Conservation (phyloP, 345 rosid species). For the Eucalyptus caleyi region DNA sequence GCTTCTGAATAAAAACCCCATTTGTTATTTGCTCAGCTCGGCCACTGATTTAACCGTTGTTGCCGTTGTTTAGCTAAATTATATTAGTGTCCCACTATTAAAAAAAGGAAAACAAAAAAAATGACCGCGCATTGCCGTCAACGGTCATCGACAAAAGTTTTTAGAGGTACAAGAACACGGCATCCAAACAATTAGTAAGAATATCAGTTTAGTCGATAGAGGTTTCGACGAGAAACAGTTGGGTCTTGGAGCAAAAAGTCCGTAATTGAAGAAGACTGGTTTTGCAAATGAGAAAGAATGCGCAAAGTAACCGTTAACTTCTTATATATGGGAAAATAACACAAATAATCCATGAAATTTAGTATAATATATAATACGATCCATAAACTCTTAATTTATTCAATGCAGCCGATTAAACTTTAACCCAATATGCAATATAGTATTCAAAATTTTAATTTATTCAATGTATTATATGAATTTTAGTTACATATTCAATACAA, state of each 20-base stretch:
- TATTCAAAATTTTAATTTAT: rapidly evolving
- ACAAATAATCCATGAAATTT: too few species aligned
- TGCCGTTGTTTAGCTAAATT: background rate
- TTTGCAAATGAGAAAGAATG: background rate
- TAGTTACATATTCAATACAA: rapidly evolving
- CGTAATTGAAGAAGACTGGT: background rate
- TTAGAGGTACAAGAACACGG: too few species aligned
- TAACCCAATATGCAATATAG: rapidly evolving
- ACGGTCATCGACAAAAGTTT: background rate
- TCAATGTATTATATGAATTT: rapidly evolving
- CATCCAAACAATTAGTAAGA: too few species aligned
- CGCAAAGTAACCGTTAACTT: rapidly evolving
- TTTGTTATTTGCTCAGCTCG: background rate
- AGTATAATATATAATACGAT: too few species aligned
- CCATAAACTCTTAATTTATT: too few species aligned
- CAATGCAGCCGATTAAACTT: rapidly evolving
- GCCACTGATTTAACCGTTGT: background rate
- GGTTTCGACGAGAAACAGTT: background rate
- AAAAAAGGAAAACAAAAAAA: too few species aligned
- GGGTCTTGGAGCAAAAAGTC: background rate
- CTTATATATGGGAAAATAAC: too few species aligned
- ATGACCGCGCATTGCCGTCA: background rate
- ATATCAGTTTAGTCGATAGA: background rate
- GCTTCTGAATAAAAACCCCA: background rate
- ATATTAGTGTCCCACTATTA: background rate